These are phyloP conservation scores for Coniochaeta pulveracea DNA, from an alignment of 2,329 filamentous ascomycete genomes.

Conservation along the genomic window DNA sequence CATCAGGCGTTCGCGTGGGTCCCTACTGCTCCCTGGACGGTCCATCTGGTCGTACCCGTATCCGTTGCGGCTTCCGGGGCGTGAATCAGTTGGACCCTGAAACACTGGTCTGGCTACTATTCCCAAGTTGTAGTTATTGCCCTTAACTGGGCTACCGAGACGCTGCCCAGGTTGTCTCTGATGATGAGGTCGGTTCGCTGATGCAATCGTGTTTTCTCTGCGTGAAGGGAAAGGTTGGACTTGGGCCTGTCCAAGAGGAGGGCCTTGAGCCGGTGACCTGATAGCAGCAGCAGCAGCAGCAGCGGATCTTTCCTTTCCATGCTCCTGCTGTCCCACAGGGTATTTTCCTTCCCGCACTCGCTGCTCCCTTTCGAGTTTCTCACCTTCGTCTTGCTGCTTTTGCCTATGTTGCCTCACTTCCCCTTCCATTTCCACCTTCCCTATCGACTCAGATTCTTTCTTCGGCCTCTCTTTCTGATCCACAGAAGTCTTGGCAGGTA, in stretches of 20 bases:
- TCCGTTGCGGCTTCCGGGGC: constrained; percentile 3
- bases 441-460: constrained; percentile 8
- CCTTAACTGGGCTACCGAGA: no score
- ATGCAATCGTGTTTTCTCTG: background rate
- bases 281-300: constrained; percentile 1
- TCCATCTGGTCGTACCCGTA: background rate
- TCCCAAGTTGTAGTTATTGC: no score
- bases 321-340: constrained; percentile 1
- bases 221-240: background rate
- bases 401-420: constrained; percentile 15
- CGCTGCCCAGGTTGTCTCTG: no score
- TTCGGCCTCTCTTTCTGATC: constrained; percentile 12
- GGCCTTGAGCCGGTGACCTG: background rate
- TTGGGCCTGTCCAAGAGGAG: no score
- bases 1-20: no score
- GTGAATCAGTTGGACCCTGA: background rate
- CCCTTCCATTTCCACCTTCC: constrained; percentile 8
- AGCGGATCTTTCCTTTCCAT: background rate
- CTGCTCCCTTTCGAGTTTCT: constrained; percentile 9
- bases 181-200: background rate
- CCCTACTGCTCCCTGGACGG: no score
- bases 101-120: no score
- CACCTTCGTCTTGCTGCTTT: constrained; percentile 10
- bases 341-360: no score
- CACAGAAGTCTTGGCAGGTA: constrained; percentile 13